phyloP scores from a whole-genome alignment of 306 rosid genomes.

The Prunus mira region DNA sequence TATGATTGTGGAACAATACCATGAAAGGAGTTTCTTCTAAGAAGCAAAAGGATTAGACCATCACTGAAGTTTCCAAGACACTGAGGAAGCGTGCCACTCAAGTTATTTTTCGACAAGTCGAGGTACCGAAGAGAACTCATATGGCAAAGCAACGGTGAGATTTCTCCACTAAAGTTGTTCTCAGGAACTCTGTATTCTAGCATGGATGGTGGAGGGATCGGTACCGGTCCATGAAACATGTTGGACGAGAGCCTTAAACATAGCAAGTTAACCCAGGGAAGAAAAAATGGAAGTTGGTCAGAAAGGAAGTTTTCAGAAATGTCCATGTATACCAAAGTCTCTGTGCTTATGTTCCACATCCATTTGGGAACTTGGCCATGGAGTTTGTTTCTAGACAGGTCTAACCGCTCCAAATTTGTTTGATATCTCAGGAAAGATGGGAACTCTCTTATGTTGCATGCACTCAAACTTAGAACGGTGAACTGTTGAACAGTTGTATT shows the following conservation, averaged over 20 bases:
- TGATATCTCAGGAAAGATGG: background rate
- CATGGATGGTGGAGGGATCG: background rate
- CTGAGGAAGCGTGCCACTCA: constrained; percentile 14
- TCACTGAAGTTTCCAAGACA: constrained; percentile 8
- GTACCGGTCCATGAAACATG: background rate
- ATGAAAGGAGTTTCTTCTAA: background rate
- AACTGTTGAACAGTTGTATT: constrained; percentile 8
- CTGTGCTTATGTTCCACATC: background rate
- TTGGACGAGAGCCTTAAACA: background rate
- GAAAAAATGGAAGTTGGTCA: background rate
- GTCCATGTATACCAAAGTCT: background rate
- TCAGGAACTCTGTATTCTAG: background rate
- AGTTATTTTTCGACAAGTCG: background rate
- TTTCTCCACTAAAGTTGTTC: background rate
- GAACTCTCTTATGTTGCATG: background rate
- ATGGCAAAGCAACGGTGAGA: background rate
- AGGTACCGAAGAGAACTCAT: background rate
- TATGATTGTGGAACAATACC: background rate
- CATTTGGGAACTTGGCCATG: background rate
- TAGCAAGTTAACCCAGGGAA: background rate
- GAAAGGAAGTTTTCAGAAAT: background rate
- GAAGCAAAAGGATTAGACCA: background rate
- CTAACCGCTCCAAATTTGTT: background rate
- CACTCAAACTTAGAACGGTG: accelerated
- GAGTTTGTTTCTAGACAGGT: accelerated